Percentiles rank a stretch among this genome's conserved stretches.
Conservation (phyloP, 2,329 filamentous ascomycete species). For the Fusarium liriodendri region DNA sequence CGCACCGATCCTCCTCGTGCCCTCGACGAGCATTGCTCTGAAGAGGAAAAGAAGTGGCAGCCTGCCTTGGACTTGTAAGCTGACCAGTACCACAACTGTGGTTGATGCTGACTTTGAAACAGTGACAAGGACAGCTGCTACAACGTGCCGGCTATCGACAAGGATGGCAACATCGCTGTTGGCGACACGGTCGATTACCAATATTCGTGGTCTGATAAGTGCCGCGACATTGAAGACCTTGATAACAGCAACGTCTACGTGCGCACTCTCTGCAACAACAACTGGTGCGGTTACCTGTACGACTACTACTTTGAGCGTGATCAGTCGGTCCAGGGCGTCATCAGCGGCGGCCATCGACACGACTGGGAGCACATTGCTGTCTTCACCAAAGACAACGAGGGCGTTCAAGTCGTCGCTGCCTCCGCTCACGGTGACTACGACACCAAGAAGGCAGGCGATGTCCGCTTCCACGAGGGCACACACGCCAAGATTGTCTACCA, state of each 20-base stretch:
- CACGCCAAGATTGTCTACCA: conserved; percentile 54
- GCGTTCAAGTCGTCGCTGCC: conserved; percentile 22
- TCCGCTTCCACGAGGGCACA: conserved; percentile 19
- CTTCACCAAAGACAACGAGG: conserved; percentile 15
- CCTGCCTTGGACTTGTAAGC: conserved; percentile 1
- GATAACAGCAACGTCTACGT: conserved; percentile 56
- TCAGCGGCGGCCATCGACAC: conserved; percentile 17
- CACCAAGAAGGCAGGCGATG: neutral
- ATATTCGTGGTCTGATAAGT: conserved; percentile 41
- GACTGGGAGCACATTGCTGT: conserved; percentile 32
- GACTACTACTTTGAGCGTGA: conserved; percentile 60
- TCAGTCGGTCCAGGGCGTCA: neutral
- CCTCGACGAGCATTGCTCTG: neutral
- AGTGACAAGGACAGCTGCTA: conserved; percentile 46
- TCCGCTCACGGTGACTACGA: conserved; percentile 24
- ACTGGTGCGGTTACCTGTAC: conserved; percentile 58
- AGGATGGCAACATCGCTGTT: conserved; percentile 46
- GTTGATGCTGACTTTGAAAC: neutral
- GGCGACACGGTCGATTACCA: conserved; percentile 45
- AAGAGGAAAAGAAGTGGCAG: conserved; percentile 5
- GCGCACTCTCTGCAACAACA: conserved; percentile 56
- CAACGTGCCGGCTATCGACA: conserved; percentile 53
- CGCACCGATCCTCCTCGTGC: neutral
- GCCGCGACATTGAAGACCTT: conserved; percentile 50
- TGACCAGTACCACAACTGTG: neutral